Percentiles rank a stretch among this genome's conserved stretches.
These are phyloP conservation scores for Trichoderma breve DNA, from an alignment of 2,329 filamentous ascomycete species.

Conservation along the genomic window DNA sequence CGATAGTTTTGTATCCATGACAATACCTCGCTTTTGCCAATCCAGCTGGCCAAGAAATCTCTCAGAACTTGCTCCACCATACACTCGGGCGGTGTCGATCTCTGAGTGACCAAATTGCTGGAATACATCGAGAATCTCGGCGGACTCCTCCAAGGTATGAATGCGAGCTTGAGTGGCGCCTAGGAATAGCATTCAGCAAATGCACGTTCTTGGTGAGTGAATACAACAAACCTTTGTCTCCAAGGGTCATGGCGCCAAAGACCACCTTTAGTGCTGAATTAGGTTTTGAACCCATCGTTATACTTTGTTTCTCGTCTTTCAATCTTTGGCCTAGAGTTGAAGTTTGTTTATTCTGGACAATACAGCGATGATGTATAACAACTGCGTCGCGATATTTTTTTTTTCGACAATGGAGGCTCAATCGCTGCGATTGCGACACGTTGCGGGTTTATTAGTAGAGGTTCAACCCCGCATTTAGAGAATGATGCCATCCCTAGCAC, in stretches of 20 bases:
- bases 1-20: constrained; percentile 12
- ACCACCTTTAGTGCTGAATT: constrained; percentile 18
- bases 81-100: constrained; percentile 18
- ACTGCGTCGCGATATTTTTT: not conserved
- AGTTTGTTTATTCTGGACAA: not conserved
- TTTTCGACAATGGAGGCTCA: not conserved
- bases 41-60: constrained; percentile 14
- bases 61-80: constrained; percentile 17
- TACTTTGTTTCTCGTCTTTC: not conserved
- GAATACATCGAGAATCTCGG: constrained; percentile 14
- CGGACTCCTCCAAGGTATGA: constrained; percentile 12
- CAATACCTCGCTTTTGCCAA: constrained; percentile 14
- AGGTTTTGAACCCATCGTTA: constrained; percentile 3
- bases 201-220: not conserved
- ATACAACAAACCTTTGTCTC: constrained; percentile 10
- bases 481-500: constrained; percentile 15
- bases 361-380: no score
- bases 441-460: not conserved
- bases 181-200: not conserved
- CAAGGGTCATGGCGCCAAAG: constrained; percentile 20
- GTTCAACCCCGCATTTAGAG: constrained; percentile 6
- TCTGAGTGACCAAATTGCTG: constrained; percentile 17
- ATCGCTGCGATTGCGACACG: not conserved
- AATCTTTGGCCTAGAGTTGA: not conserved
- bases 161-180: constrained; percentile 15